Percentiles rank a stretch among this genome's conserved stretches.
phyloP scores from a whole-genome alignment of 306 rosid genomes.

The Benincasa hispida region DNA sequence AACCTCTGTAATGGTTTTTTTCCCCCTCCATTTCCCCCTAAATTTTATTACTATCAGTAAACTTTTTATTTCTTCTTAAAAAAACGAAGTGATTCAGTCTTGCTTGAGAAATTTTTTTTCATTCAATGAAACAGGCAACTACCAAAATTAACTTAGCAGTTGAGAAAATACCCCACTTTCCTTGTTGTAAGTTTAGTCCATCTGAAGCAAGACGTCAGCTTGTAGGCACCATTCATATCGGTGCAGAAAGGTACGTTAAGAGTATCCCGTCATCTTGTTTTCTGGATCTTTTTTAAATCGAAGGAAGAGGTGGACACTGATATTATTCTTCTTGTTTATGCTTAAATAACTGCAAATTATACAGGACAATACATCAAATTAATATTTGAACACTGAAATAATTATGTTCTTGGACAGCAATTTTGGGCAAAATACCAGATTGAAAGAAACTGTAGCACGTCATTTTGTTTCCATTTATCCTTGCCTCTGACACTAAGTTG shows the following conservation, averaged over 20 bases:
- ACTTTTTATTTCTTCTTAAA: not conserved
- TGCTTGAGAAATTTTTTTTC: not conserved
- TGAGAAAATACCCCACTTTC: slow-evolving; percentile 69
- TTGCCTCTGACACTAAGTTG: not conserved
- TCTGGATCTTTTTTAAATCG: not conserved
- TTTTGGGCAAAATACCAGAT: not conserved
- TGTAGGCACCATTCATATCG: slow-evolving; percentile 82
- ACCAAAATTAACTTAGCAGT: slow-evolving; percentile 89
- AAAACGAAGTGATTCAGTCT: not conserved
- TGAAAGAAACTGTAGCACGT: not conserved
- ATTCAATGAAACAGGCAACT: slow-evolving; percentile 58
- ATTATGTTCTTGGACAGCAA: not conserved
- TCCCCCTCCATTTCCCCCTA: not conserved
- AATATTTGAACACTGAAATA: not conserved
- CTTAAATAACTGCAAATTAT: not conserved
- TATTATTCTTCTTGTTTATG: not conserved
- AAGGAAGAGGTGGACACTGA: not conserved
- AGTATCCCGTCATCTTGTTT: not conserved
- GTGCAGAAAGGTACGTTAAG: slow-evolving; percentile 52
- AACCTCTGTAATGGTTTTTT: not conserved
- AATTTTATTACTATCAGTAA: not conserved
- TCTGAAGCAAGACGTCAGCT: slow-evolving; percentile 75
- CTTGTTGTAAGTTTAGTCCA: slow-evolving; percentile 43
- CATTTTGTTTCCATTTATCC: not conserved
- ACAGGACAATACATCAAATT: not conserved